These are phyloP conservation scores for Colletotrichum graminicola DNA, from an alignment of 2,329 filamentous ascomycete species.

Conservation along the genomic window DNA sequence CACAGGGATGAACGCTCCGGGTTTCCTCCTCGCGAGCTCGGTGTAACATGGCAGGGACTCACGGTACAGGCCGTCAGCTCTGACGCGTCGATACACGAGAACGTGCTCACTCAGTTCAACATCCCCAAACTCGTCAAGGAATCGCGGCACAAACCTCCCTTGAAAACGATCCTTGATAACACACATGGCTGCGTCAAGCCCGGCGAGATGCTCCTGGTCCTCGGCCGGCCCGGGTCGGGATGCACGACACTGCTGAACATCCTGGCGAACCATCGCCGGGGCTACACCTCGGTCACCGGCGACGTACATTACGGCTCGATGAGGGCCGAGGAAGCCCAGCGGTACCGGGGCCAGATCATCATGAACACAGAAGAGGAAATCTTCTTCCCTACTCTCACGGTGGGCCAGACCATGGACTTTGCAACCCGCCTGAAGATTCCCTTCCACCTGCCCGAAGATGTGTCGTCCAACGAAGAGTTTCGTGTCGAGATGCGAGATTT, in stretches of 20 bases:
- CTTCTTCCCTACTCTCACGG: conserved; percentile 76
- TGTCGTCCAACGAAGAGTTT: conserved; percentile 58
- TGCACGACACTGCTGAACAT: conserved; percentile 80
- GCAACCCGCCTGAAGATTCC: conserved; percentile 72
- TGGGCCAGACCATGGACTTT: conserved; percentile 78
- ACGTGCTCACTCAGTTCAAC: conserved; percentile 71
- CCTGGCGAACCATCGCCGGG: conserved; percentile 72
- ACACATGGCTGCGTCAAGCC: conserved; percentile 78
- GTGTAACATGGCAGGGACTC: conserved; percentile 74
- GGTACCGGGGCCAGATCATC: conserved; percentile 70
- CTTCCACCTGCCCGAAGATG: conserved; percentile 58
- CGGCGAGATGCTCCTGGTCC: conserved; percentile 78
- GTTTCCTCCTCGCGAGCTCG: conserved; percentile 64
- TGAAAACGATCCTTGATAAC: conserved; percentile 74
- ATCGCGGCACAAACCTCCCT: conserved; percentile 65
- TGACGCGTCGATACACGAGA: conserved; percentile 74
- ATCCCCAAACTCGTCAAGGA: conserved; percentile 66
- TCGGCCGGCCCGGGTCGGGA: conserved; percentile 76
- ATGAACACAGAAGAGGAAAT: conserved; percentile 79
- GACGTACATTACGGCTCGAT: conserved; percentile 68
- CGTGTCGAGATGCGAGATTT: conserved; percentile 64
- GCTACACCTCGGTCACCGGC: conserved; percentile 69
- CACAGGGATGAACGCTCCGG: conserved; percentile 60
- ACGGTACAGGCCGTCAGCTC: conserved; percentile 72
- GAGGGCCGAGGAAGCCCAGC: conserved; percentile 61